phyloP scores from a whole-genome alignment of 257 asterid genomes.

The Solanum raphanifolium region DNA sequence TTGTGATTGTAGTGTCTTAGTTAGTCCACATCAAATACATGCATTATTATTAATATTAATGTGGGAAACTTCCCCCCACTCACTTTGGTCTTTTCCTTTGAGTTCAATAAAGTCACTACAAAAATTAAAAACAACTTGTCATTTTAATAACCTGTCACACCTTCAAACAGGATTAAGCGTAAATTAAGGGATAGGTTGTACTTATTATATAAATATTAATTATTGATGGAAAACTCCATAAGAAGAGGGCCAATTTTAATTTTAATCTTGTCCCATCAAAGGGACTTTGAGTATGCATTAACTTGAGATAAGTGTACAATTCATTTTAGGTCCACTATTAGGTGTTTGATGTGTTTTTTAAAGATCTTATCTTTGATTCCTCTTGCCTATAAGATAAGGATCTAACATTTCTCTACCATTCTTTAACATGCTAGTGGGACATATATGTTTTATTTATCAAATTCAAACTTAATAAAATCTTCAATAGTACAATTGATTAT shows the following conservation, averaged over 20 bases:
- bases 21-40: conserved; percentile 18
- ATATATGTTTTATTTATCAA: not conserved
- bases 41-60: not conserved
- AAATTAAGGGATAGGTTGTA: not conserved
- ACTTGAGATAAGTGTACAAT: not conserved
- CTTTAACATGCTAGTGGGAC: conserved; percentile 1
- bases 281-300: conserved; percentile 2
- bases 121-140: not conserved
- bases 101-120: not conserved
- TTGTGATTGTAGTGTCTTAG: conserved; percentile 23
- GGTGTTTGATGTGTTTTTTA: not conserved
- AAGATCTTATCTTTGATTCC: conserved; percentile 2
- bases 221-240: not conserved
- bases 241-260: not conserved
- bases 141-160: not conserved
- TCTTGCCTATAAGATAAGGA: conserved; percentile 5
- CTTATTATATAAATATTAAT: not conserved
- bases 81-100: not conserved
- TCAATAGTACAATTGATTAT: not conserved
- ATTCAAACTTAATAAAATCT: not conserved
- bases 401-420: not conserved
- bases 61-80: not conserved
- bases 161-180: not conserved
- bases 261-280: not conserved
- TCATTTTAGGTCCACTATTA: not conserved